A percentile compares a stretch with the other conserved stretches of the same genome.
phyloP scores from a whole-genome alignment of 495 filamentous ascomycete genomes.

The Neurospora africana region DNA sequence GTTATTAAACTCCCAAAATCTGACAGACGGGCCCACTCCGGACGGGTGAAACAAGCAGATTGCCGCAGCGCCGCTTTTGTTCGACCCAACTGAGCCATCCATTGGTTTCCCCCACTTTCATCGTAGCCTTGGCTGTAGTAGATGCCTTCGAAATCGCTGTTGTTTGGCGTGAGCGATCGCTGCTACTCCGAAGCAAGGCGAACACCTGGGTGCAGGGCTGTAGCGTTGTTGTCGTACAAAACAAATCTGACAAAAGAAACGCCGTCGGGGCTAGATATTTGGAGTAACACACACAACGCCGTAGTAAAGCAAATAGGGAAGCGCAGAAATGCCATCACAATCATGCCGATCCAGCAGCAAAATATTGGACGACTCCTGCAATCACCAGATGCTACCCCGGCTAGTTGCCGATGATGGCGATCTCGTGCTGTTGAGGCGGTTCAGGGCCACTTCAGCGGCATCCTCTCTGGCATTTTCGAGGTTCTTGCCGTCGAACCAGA shows the following conservation, averaged over 20 bases:
- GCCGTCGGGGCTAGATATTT: not conserved
- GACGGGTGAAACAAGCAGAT: not conserved
- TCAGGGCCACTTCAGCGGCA: slow-evolving; percentile 68
- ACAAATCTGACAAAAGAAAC: not conserved
- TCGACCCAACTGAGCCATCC: not conserved
- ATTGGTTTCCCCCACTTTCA: not conserved
- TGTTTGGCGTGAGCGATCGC: not conserved
- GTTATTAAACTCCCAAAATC: not conserved
- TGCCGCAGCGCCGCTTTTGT: not conserved
- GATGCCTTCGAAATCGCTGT: not conserved
- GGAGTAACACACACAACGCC: not conserved
- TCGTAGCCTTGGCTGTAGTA: not conserved
- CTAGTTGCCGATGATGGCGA: slow-evolving; percentile 16
- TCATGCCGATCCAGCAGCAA: not conserved
- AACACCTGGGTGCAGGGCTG: not conserved
- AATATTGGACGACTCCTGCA: not conserved
- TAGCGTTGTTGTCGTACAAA: not conserved
- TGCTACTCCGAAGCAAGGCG: not conserved
- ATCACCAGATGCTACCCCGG: slow-evolving; percentile 4
- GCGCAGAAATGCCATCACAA: not conserved
- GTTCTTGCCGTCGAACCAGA: slow-evolving; percentile 85
- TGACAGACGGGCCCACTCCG: not conserved
- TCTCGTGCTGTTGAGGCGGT: slow-evolving; percentile 24
- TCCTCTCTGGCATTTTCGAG: slow-evolving; percentile 85
- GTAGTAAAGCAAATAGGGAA: not conserved